A percentile compares a stretch with the other conserved stretches of the same genome.
Conservation (phyloP, 1,284 basidiomycete species). For the Amylostereum chailletii region DNA sequence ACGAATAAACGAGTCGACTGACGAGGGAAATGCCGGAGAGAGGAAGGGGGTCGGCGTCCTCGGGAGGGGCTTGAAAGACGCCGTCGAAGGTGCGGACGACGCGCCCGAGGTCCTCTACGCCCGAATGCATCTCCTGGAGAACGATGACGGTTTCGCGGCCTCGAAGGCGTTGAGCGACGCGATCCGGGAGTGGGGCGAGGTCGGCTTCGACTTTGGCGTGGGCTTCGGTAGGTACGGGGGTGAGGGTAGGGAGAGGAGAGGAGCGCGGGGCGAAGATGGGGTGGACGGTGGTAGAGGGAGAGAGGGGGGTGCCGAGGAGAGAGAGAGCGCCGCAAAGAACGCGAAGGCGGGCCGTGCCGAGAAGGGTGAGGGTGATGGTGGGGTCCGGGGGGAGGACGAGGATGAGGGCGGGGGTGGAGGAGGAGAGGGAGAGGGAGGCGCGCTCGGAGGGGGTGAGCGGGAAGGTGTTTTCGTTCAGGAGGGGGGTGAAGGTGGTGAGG, state of each 20-base stretch:
- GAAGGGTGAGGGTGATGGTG: slow-evolving; percentile 47
- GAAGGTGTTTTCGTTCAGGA: slow-evolving; percentile 40
- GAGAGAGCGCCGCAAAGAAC: slow-evolving; percentile 49
- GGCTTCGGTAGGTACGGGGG: no score
- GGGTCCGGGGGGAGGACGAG: slow-evolving; percentile 36
- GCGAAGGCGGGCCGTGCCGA: slow-evolving; percentile 46
- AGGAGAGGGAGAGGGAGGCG: slow-evolving; percentile 20
- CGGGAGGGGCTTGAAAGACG: slow-evolving; percentile 37
- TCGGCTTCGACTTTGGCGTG: no score
- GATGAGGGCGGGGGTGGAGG: slow-evolving; percentile 23
- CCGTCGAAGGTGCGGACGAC: slow-evolving; percentile 55
- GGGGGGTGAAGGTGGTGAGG: slow-evolving; percentile 17
- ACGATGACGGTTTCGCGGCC: slow-evolving; percentile 28
- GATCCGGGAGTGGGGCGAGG: no score
- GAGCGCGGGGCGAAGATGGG: slow-evolving; percentile 58
- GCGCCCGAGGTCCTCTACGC: slow-evolving; percentile 54
- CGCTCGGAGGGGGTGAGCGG: slow-evolving; percentile 30
- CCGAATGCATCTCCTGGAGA: slow-evolving; percentile 43
- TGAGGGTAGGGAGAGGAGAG: slow-evolving; percentile 44
- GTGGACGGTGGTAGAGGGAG: slow-evolving; percentile 30
- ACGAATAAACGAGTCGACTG: slow-evolving; percentile 17
- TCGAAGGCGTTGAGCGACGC: no score
- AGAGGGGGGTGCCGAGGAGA: slow-evolving; percentile 39
- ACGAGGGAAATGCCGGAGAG: slow-evolving; percentile 51
- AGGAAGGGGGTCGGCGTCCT: slow-evolving; percentile 25